A percentile compares a stretch with the other conserved stretches of the same genome.
Conservation (phyloP, 2,329 filamentous ascomycete species). For the Penicillium sp. region DNA sequence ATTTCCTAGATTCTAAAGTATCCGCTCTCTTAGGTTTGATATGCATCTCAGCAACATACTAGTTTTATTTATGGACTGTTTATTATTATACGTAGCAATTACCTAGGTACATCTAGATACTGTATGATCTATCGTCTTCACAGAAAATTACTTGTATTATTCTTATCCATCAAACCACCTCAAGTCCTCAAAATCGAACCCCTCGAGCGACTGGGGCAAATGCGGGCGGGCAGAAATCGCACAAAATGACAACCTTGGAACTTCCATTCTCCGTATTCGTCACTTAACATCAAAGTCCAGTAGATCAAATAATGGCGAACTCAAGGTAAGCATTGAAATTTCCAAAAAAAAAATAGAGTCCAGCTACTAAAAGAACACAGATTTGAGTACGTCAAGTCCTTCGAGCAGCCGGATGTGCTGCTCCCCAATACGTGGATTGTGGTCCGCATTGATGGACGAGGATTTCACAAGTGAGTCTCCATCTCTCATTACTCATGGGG, state of each 20-base stretch:
- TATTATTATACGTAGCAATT: not conserved
- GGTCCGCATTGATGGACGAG: constrained; percentile 86
- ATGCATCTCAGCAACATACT: constrained; percentile 11
- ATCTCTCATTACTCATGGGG: not conserved
- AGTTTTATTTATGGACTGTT: not conserved
- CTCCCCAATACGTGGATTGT: constrained; percentile 95
- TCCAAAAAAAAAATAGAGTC: not conserved
- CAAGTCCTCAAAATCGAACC: not conserved
- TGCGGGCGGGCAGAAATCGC: constrained; percentile 18
- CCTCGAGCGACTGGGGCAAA: constrained; percentile 1
- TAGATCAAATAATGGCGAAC: constrained; percentile 33
- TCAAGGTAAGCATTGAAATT: constrained; percentile 32
- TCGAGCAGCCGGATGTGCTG: constrained; percentile 77
- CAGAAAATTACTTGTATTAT: not conserved
- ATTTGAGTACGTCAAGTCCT: constrained; percentile 89
- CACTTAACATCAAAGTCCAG: constrained; percentile 4
- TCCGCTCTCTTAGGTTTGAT: constrained; percentile 8
- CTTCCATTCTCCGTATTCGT: constrained; percentile 3
- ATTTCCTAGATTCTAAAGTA: constrained; percentile 12
- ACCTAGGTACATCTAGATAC: not conserved
- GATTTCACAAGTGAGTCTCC: constrained; percentile 78
- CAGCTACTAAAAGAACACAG: constrained; percentile 46
- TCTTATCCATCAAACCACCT: not conserved
- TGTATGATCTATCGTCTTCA: not conserved
- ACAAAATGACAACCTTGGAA: constrained; percentile 17